Evolutionary conservation across 768 basidiomycete species (phyloP), one percentile per base, ranked within the genome.

Genomic region (Phanerodontia chrysosporium): DNA sequence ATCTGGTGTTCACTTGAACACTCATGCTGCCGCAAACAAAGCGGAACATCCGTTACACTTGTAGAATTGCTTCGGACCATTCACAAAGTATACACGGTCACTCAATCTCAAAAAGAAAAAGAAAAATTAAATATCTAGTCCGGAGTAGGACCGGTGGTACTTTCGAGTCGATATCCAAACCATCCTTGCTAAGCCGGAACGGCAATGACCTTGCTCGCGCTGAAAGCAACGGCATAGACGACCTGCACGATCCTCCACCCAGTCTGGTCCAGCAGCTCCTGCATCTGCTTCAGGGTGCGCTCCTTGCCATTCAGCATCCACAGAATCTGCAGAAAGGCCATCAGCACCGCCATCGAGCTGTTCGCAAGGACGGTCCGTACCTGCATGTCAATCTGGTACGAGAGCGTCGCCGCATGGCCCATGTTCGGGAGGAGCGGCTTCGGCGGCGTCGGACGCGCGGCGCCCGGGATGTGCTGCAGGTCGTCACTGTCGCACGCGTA

Each of bases 401-500:
- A n/a, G 27, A 49, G 2, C 3, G 24, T 32, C 2, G 18, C 32
- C 5, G 54, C 59, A 36, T 16, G 18, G 18, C 56, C 60, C 13
- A 21, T 16, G 51, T 61, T 61, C 24, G 60, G 18, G 18, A 61
- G 55, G 16, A 61, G 60, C 3, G 60, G 60, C 3, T 45, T 45
- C 18, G 54, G 59, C 9, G 58, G 51, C 7, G 21, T 9, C 7
- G 22, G 29, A n/a, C 22, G 14, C 9, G 2, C 51, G 9, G 57
- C 58, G 18, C 65, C 64, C 1, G 62, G 54, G 18, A 65, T 66
- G 22, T 59, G 57, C 2, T 52, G 45, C 8, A 55, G 49, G 14
- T 59, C 22, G 21, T 49, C 27, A 9, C 66, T 65, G 3, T 58
- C 60, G 44, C 70, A 71, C 3, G 66, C 66, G 51, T 64, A 65